phyloP scores from a whole-genome alignment of 2,329 filamentous ascomycete genomes.

The Pseudopithomyces chartarum region DNA sequence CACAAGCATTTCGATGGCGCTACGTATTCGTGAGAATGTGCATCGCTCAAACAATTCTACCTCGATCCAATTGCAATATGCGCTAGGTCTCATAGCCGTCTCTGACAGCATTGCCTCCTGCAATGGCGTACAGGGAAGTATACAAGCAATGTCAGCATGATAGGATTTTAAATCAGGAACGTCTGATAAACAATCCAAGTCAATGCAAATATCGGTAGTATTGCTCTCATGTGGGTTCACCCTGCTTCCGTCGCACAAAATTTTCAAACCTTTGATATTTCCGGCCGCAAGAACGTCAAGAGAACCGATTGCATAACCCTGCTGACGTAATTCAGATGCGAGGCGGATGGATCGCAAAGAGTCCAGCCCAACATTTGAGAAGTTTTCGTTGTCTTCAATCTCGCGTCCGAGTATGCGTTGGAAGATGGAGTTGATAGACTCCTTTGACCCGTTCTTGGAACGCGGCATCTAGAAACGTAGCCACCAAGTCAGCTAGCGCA shows the following conservation, averaged over 20 bases:
- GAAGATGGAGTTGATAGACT: slow-evolving; percentile 50
- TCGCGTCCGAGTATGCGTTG: slow-evolving; percentile 48
- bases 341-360: slow-evolving; percentile 68
- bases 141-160: slow-evolving; percentile 29
- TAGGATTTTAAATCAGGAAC: slow-evolving; percentile 18
- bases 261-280: slow-evolving; percentile 45
- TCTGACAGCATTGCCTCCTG: slow-evolving; percentile 83
- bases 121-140: slow-evolving; percentile 70
- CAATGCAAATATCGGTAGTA: neutral
- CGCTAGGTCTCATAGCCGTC: slow-evolving; percentile 61
- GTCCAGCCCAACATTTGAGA: slow-evolving; percentile 66
- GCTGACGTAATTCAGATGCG: slow-evolving; percentile 65
- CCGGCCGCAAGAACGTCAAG: slow-evolving; percentile 65
- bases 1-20: slow-evolving; percentile 29
- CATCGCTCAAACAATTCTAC: slow-evolving; percentile 57
- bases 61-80: slow-evolving; percentile 81
- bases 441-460: slow-evolving; percentile 12
- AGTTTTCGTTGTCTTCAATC: slow-evolving; percentile 46
- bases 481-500: no score
- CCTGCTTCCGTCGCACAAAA: slow-evolving; percentile 20
- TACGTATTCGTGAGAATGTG: slow-evolving; percentile 46
- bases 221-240: neutral
- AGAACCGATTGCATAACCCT: slow-evolving; percentile 62
- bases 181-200: slow-evolving; percentile 4
- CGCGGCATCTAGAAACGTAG: slow-evolving; percentile 6